phyloP scores from a whole-genome alignment of 2,329 filamentous ascomycete species.

The Scopulariopsis brevicaulis region DNA sequence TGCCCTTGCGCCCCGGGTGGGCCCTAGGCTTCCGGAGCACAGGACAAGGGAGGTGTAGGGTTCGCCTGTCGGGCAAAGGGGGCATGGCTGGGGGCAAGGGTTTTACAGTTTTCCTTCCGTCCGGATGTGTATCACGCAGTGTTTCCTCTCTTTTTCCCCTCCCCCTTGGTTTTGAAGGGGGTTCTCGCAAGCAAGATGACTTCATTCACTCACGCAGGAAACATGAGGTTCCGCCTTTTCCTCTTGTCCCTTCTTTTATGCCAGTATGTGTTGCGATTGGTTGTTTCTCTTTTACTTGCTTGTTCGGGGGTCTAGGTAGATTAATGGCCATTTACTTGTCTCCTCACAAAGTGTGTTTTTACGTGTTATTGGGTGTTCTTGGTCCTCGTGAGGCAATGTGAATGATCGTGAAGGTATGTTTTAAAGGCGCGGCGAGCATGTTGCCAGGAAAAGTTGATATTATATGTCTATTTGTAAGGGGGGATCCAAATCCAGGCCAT shows the following conservation, averaged over 20 bases:
- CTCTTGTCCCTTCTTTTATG: not conserved
- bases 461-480: not conserved
- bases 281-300: conserved; percentile 3
- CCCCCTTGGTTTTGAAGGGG: conserved; percentile 6
- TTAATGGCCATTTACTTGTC: not conserved
- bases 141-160: conserved; percentile 3
- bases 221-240: not conserved
- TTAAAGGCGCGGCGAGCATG: not conserved
- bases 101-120: not conserved
- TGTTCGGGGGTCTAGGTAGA: not conserved
- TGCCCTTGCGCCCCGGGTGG: not conserved
- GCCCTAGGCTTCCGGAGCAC: not conserved
- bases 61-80: not conserved
- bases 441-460: not conserved
- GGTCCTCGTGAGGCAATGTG: not conserved
- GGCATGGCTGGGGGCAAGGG: not conserved
- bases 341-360: not conserved
- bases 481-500: not conserved
- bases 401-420: not conserved
- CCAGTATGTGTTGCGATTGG: not conserved
- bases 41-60: not conserved
- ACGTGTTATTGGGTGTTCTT: not conserved
- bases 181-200: conserved; percentile 1
- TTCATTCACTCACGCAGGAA: not conserved
- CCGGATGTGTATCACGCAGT: conserved; percentile 1